Percentiles rank a stretch among this genome's conserved stretches.
These are phyloP conservation scores for Aspergillus avenaceus DNA, from an alignment of 495 filamentous ascomycete species.

Conservation along the genomic window DNA sequence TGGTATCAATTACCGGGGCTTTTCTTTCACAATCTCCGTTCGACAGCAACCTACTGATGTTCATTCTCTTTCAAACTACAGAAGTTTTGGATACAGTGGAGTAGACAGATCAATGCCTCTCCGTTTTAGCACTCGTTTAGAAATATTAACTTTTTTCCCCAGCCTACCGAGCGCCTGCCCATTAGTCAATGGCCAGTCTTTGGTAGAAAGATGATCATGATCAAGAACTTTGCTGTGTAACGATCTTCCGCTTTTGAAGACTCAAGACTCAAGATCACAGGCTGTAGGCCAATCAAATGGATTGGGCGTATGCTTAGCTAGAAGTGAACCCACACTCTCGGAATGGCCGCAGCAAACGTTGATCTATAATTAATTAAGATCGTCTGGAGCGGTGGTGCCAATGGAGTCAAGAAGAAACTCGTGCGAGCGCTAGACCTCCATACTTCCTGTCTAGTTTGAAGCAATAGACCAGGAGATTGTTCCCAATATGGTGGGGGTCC, in stretches of 20 bases:
- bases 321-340: neutral
- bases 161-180: no score
- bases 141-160: neutral
- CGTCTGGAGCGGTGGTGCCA: neutral
- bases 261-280: neutral
- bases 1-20: no score
- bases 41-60: neutral
- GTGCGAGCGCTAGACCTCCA: no score
- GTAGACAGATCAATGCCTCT: neutral
- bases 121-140: neutral
- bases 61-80: neutral
- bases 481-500: neutral
- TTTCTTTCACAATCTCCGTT: neutral
- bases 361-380: neutral
- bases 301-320: neutral
- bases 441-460: neutral
- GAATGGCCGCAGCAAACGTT: neutral
- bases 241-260: neutral
- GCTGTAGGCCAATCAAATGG: neutral
- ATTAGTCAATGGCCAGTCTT: neutral
- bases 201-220: neutral
- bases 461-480: neutral
- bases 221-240: neutral
- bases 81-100: neutral
- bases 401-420: no score